A percentile compares a stretch with the other conserved stretches of the same genome.
phyloP scores from a whole-genome alignment of 1,284 basidiomycete species.

The Pascua guehoae region DNA sequence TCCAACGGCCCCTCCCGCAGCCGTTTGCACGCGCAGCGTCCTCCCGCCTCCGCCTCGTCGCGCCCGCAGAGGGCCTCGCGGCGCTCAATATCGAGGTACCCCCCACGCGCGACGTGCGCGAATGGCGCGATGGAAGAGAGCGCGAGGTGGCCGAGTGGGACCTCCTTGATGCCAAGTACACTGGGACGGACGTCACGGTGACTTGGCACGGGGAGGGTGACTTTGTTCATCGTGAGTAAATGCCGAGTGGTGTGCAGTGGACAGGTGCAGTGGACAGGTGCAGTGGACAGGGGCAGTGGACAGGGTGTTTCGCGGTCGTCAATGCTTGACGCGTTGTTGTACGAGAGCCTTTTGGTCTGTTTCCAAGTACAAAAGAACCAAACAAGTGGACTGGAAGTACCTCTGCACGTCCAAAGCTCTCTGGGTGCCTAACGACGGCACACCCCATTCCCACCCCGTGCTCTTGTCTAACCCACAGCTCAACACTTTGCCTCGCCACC shows the following conservation, averaged over 20 bases:
- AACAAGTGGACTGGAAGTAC: no score
- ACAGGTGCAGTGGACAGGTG: no score
- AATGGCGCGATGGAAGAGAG: constrained; percentile 34
- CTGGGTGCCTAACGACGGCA: no score
- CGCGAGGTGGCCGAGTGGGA: constrained; percentile 50
- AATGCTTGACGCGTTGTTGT: no score
- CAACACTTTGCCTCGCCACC: constrained; percentile 40
- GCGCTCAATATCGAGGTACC: constrained; percentile 12
- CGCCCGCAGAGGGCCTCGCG: constrained; percentile 15
- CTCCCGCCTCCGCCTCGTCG: constrained; percentile 36
- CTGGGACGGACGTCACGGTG: constrained; percentile 37
- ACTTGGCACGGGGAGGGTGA: constrained; percentile 49
- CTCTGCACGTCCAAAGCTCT: no score
- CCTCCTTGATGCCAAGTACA: constrained; percentile 15
- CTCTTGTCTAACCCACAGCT: background rate
- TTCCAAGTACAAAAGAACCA: no score
- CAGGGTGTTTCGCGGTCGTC: no score
- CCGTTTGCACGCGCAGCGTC: constrained; percentile 60
- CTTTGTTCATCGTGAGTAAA: constrained; percentile 50
- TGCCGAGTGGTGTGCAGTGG: no score
- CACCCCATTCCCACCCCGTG: no score
- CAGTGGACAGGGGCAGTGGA: no score
- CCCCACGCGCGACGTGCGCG: background rate
- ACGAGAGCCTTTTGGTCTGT: no score
- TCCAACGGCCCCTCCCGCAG: constrained; percentile 61